Percentiles rank a stretch among this genome's conserved stretches.
phyloP scores from a whole-genome alignment of 371 early-diverging fungal genomes.

The Mycotypha africana region DNA sequence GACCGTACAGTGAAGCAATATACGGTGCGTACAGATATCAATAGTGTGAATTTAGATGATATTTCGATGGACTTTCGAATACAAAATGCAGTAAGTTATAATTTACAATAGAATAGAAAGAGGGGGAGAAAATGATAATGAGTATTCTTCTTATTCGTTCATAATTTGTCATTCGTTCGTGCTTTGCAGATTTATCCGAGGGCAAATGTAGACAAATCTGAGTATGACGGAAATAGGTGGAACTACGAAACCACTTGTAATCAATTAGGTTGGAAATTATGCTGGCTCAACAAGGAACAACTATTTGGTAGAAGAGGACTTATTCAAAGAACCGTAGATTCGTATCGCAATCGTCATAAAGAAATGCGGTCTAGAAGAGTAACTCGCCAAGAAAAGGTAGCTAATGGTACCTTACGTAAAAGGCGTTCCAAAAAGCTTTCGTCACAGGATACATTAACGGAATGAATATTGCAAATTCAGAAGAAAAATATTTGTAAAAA shows the following conservation, averaged over 20 bases:
- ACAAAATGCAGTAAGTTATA: conserved; percentile 11
- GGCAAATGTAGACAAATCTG: conserved; percentile 55
- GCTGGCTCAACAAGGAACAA: conserved; percentile 73
- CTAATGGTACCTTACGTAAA: conserved; percentile 59
- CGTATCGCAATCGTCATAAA: conserved; percentile 74
- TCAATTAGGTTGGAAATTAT: conserved; percentile 80
- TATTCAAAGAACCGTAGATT: conserved; percentile 88
- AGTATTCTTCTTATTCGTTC: not conserved
- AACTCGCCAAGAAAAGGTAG: conserved; percentile 67
- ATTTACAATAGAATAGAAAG: not conserved
- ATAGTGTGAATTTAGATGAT: conserved; percentile 10
- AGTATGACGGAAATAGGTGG: conserved; percentile 86
- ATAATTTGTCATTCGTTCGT: not conserved
- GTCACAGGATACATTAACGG: too few species aligned
- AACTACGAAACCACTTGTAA: conserved; percentile 87
- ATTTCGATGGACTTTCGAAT: conserved; percentile 12
- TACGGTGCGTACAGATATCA: conserved; percentile 66
- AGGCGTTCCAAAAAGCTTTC: conserved; percentile 24
- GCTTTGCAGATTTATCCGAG: conserved; percentile 69
- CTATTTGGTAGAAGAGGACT: conserved; percentile 78
- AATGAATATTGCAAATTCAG: too few species aligned
- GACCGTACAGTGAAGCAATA: conserved; percentile 61
- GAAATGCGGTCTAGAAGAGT: conserved; percentile 69
- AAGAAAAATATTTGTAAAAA: too few species aligned
- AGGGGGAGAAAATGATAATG: not conserved